These are phyloP conservation scores for Passalora sequoiae DNA, from an alignment of 2,329 filamentous ascomycete genomes.

Conservation along the genomic window DNA sequence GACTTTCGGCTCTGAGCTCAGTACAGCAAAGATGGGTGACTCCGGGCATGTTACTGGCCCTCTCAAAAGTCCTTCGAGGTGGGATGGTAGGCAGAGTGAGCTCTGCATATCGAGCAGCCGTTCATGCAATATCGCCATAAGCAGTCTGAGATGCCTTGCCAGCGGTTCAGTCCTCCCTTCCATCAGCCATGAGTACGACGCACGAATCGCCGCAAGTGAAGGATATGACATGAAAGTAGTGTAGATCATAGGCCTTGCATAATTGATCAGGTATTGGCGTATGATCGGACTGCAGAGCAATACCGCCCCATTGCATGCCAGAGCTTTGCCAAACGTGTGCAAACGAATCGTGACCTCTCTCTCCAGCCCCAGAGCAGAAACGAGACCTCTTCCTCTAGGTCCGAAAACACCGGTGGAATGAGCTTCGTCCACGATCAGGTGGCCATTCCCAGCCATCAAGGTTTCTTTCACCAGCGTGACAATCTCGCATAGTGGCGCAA, in stretches of 20 bases:
- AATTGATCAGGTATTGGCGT: conserved; percentile 65
- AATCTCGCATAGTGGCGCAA: conserved; percentile 59
- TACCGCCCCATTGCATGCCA: conserved; percentile 62
- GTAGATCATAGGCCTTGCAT: conserved; percentile 69
- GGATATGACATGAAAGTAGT: conserved; percentile 64
- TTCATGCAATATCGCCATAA: conserved; percentile 45
- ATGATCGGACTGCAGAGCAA: conserved; percentile 58
- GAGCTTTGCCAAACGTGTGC: conserved; percentile 63
- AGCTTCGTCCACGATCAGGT: conserved; percentile 64
- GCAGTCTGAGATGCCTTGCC: conserved; percentile 43
- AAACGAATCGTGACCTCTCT: conserved; percentile 53
- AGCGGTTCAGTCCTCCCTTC: conserved; percentile 44
- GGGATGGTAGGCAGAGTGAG: conserved; percentile 26
- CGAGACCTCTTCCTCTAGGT: conserved; percentile 52
- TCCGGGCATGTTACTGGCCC: conserved; percentile 39
- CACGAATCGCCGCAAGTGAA: conserved; percentile 54
- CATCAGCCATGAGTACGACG: conserved; percentile 54
- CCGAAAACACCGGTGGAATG: conserved; percentile 62
- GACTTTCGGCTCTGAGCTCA: conserved; percentile 54
- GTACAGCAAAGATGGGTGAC: conserved; percentile 61
- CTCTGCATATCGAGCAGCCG: conserved; percentile 40
- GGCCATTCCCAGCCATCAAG: conserved; percentile 54
- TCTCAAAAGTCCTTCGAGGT: conserved; percentile 20
- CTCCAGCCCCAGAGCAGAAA: conserved; percentile 54
- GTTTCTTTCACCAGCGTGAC: conserved; percentile 52